Percentiles rank a stretch among this genome's conserved stretches.
These are phyloP conservation scores for Crithidia expoeki DNA, from an alignment of 208 protist species.

Conservation along the genomic window DNA sequence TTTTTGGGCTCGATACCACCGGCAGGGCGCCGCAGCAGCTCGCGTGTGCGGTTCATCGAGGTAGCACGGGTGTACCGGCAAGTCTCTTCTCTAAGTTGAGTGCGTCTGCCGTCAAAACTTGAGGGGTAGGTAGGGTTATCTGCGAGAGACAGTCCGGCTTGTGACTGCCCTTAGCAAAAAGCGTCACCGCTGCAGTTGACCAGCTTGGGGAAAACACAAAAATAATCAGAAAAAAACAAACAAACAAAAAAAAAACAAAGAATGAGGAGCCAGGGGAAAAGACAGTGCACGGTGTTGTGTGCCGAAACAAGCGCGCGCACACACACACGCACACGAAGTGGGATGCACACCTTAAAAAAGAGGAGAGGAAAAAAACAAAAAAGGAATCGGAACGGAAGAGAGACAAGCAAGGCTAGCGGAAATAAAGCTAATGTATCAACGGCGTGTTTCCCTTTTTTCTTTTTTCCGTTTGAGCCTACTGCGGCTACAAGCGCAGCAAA, in stretches of 20 bases:
- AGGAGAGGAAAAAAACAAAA: too few species aligned
- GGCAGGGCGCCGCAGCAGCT: conserved; percentile 22
- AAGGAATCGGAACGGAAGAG: too few species aligned
- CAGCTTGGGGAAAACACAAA: neutral
- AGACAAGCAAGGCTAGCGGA: too few species aligned
- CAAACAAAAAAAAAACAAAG: neutral
- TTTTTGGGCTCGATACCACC: conserved; percentile 10
- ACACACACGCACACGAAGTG: too few species aligned
- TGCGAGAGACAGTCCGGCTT: neutral
- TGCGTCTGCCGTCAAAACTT: neutral
- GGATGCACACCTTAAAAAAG: too few species aligned
- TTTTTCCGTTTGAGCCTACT: too few species aligned
- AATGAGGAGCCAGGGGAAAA: neutral
- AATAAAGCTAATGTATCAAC: too few species aligned
- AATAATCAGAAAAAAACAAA: neutral
- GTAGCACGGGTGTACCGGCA: neutral
- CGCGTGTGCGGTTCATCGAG: conserved; percentile 27
- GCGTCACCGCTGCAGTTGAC: neutral
- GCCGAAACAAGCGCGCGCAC: too few species aligned
- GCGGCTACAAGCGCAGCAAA: too few species aligned
- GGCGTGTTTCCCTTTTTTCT: too few species aligned
- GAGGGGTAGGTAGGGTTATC: too few species aligned
- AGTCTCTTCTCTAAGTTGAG: neutral
- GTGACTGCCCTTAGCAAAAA: neutral
- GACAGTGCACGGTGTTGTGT: neutral